Conservation (phyloP, 1,284 basidiomycete species). For the Austroboletus novae-zelandiae region DNA sequence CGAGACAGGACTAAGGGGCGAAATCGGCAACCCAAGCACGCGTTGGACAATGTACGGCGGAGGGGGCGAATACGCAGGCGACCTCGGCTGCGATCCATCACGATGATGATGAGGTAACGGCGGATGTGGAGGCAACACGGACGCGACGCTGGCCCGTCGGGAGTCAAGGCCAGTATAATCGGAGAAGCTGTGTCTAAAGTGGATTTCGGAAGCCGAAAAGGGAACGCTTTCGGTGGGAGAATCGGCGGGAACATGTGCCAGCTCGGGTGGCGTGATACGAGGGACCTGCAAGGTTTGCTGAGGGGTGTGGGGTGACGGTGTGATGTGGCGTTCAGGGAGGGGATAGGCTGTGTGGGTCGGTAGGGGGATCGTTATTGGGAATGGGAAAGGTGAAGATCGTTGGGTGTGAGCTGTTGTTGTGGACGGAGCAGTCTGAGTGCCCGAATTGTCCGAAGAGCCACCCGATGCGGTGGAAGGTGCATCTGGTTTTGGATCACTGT, state of each 20-base stretch:
- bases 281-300: constrained; percentile 13
- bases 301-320: constrained; percentile 10
- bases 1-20: constrained; percentile 20
- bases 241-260: constrained; percentile 24
- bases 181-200: constrained; percentile 54
- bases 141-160: constrained; percentile 35
- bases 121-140: constrained; percentile 48
- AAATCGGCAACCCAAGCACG: constrained; percentile 27
- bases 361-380: constrained; percentile 42
- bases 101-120: constrained; percentile 40
- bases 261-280: constrained; percentile 12
- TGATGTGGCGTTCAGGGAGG: constrained; percentile 15
- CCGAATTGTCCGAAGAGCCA: constrained; percentile 30
- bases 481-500: constrained; percentile 24
- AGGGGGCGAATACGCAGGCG: constrained; percentile 16
- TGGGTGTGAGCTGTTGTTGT: constrained; percentile 26
- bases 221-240: constrained; percentile 70
- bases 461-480: constrained; percentile 34
- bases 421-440: constrained; percentile 17
- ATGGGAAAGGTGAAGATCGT: constrained; percentile 38
- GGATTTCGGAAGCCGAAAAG: constrained; percentile 64
- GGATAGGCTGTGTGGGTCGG: constrained; percentile 35
- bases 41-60: constrained; percentile 33
- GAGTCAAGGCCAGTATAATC: constrained; percentile 46
- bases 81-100: constrained; percentile 20